Evolutionary conservation across 2,329 filamentous ascomycete genomes (phyloP).

Genomic region (Cercospora sp.): DNA sequence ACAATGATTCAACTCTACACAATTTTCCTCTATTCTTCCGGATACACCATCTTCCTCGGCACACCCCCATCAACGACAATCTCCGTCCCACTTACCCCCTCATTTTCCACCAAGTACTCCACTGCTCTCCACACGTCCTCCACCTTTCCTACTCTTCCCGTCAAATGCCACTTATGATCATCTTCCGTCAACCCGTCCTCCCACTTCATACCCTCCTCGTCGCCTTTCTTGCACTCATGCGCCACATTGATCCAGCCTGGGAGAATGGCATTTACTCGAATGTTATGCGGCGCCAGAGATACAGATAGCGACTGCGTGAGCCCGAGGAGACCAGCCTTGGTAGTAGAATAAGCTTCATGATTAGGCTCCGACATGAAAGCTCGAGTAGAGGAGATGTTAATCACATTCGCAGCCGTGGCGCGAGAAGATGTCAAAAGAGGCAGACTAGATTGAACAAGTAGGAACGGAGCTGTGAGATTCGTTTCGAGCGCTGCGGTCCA

Average conservation of each 20-base stretch:
- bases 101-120: slow-evolving; percentile 44
- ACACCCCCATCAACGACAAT: slow-evolving; percentile 51
- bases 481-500: slow-evolving; percentile 43
- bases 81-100: slow-evolving; percentile 49
- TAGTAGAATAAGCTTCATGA: slow-evolving; percentile 53
- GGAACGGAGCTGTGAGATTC: slow-evolving; percentile 43
- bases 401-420: slow-evolving; percentile 27
- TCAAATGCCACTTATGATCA: slow-evolving; percentile 53
- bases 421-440: slow-evolving; percentile 30
- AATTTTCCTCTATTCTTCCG: background rate
- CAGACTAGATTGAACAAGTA: slow-evolving; percentile 34
- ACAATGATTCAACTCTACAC: background rate
- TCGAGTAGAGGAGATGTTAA: slow-evolving; percentile 54
- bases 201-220: slow-evolving; percentile 47
- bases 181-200: slow-evolving; percentile 49
- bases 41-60: slow-evolving; percentile 21
- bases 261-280: slow-evolving; percentile 53
- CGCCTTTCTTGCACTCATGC: slow-evolving; percentile 45
- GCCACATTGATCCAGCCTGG: slow-evolving; percentile 56
- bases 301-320: slow-evolving; percentile 53
- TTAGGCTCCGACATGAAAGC: slow-evolving; percentile 52
- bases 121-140: slow-evolving; percentile 49
- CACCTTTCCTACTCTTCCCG: slow-evolving; percentile 52
- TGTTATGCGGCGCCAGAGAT: slow-evolving; percentile 45
- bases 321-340: slow-evolving; percentile 54